These are phyloP conservation scores for Sarocladium strictum DNA, from an alignment of 2,329 filamentous ascomycete species.

Conservation along the genomic window DNA sequence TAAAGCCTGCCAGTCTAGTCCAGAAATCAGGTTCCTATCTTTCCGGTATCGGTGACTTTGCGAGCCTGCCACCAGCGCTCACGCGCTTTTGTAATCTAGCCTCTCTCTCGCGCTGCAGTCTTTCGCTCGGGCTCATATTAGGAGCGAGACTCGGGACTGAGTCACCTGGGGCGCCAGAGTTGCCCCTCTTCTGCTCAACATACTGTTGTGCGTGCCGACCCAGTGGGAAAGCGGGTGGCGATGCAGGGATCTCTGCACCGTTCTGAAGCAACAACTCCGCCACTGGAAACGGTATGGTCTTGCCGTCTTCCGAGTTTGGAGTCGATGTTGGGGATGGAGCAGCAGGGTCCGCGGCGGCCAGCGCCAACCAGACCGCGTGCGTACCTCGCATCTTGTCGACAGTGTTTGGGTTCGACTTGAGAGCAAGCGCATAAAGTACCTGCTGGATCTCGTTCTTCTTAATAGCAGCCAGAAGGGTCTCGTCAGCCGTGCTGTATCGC, in stretches of 20 bases:
- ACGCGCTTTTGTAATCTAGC: slow-evolving; percentile 69
- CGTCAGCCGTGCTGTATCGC: slow-evolving; percentile 72
- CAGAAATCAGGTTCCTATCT: slow-evolving; percentile 43
- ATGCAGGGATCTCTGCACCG: slow-evolving; percentile 75
- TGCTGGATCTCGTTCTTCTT: slow-evolving; percentile 95
- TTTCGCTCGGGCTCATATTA: slow-evolving; percentile 37
- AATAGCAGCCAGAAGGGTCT: slow-evolving; percentile 84
- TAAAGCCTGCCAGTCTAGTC: slow-evolving; percentile 31
- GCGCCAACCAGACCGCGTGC: slow-evolving; percentile 82
- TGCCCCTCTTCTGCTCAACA: slow-evolving; percentile 67
- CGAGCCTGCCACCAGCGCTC: slow-evolving; percentile 69
- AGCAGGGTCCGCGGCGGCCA: slow-evolving; percentile 88
- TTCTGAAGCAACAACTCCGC: slow-evolving; percentile 92
- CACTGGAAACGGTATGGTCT: slow-evolving; percentile 69
- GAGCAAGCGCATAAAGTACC: slow-evolving; percentile 82
- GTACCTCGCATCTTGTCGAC: slow-evolving; percentile 82
- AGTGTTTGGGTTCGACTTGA: slow-evolving; percentile 81
- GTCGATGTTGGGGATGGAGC: slow-evolving; percentile 53
- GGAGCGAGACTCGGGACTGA: slow-evolving; percentile 55
- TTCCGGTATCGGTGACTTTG: slow-evolving; percentile 58
- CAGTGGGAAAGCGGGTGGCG: slow-evolving; percentile 75
- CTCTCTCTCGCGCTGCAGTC: slow-evolving; percentile 57
- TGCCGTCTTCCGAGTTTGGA: slow-evolving; percentile 39
- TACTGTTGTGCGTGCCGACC: slow-evolving; percentile 76
- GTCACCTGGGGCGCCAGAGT: slow-evolving; percentile 45